These are phyloP conservation scores for Phlebiopsis gigantea DNA, from an alignment of 768 basidiomycete species.

Conservation along the genomic window DNA sequence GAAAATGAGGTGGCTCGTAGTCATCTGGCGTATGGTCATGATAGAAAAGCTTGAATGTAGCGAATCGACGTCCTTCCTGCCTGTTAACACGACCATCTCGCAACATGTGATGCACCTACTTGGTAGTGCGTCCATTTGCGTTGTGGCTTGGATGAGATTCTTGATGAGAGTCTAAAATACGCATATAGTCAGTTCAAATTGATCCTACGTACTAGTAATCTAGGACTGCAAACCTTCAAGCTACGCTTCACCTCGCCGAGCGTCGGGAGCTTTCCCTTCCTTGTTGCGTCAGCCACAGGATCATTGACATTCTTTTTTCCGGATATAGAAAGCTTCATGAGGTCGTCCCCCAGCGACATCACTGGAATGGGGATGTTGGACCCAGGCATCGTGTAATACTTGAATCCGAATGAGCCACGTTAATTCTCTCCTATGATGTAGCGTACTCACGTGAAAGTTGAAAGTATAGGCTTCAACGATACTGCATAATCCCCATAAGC, in stretches of 20 bases:
- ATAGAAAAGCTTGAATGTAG: slow-evolving; percentile 88
- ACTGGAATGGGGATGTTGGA: slow-evolving; percentile 57
- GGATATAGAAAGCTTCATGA: slow-evolving; percentile 46
- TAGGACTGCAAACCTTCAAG: slow-evolving; percentile 52
- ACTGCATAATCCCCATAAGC: slow-evolving; percentile 31
- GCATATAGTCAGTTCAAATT: neutral
- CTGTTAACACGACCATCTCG: neutral
- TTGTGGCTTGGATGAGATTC: slow-evolving; percentile 72
- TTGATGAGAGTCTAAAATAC: slow-evolving; percentile 60
- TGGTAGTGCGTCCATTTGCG: slow-evolving; percentile 74
- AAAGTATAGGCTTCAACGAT: slow-evolving; percentile 88
- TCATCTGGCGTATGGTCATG: slow-evolving; percentile 72
- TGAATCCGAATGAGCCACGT: neutral
- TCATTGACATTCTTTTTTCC: slow-evolving; percentile 34
- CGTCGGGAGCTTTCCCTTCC: slow-evolving; percentile 61
- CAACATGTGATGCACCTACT: slow-evolving; percentile 40
- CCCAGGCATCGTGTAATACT: slow-evolving; percentile 71
- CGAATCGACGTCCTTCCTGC: slow-evolving; percentile 64
- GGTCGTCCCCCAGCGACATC: slow-evolving; percentile 63
- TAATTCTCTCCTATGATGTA: too few relatives aligned
- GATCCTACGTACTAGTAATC: neutral
- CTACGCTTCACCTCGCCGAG: slow-evolving; percentile 78
- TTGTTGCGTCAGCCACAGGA: slow-evolving; percentile 55
- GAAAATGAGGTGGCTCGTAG: slow-evolving; percentile 82
- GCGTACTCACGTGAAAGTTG: slow-evolving; percentile 60